phyloP scores from a whole-genome alignment of 768 basidiomycete genomes.

The Rhodosporidiobolus sp. region DNA sequence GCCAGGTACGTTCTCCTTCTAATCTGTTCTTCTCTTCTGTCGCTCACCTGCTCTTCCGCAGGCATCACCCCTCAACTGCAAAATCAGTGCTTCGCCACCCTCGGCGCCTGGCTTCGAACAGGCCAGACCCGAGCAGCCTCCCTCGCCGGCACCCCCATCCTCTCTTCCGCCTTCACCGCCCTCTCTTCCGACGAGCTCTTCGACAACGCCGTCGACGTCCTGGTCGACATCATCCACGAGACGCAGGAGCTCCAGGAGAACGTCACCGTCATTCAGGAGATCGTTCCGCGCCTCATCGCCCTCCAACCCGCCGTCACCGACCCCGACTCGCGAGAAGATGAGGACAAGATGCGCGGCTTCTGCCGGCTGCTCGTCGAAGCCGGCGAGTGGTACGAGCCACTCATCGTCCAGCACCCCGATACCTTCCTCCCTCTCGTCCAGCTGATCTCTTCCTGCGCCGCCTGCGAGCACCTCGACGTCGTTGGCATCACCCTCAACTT shows the following conservation, averaged over 20 bases:
- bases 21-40: not conserved
- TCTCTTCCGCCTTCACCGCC: conserved; percentile 77
- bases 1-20: conserved; percentile 61
- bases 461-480: conserved; percentile 88
- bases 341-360: conserved; percentile 82
- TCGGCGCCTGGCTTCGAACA: conserved; percentile 81
- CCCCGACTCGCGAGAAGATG: conserved; percentile 63
- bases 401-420: conserved; percentile 83
- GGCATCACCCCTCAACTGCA: conserved; percentile 79
- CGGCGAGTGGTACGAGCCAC: conserved; percentile 86
- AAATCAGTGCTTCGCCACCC: conserved; percentile 73
- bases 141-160: conserved; percentile 73
- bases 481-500: conserved; percentile 97
- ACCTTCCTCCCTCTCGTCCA: conserved; percentile 93
- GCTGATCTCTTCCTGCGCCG: conserved; percentile 88
- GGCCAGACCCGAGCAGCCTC: conserved; percentile 70
- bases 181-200: conserved; percentile 81
- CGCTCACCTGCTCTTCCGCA: conserved; percentile 46
- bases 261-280: conserved; percentile 77
- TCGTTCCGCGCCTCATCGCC: conserved; percentile 79
- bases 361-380: conserved; percentile 95
- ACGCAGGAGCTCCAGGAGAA: conserved; percentile 96
- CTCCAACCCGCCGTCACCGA: conserved; percentile 61
- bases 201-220: conserved; percentile 82
- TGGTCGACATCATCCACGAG: conserved; percentile 94